Evolutionary conservation across 2,329 filamentous ascomycete genomes (phyloP).

Genomic region (Xylariaceae sp.): DNA sequence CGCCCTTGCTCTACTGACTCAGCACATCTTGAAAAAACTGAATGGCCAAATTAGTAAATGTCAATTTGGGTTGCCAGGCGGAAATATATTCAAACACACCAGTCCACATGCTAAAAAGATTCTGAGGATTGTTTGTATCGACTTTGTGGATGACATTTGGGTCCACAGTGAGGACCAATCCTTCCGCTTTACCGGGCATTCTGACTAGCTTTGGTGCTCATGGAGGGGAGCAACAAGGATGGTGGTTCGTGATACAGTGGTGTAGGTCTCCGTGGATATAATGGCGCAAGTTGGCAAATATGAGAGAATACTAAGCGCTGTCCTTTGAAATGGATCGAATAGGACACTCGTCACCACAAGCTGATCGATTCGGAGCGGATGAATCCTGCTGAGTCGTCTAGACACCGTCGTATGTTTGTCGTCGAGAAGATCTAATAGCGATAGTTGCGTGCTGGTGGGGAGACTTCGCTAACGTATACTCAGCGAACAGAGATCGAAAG

Average conservation of each 20-base stretch:
- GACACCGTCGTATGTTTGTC: not conserved
- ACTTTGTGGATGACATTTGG: conserved; percentile 92
- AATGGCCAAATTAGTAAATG: conserved; percentile 42
- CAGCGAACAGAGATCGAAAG: conserved; percentile 16
- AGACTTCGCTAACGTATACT: conserved; percentile 27
- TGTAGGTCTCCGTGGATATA: conserved; percentile 29
- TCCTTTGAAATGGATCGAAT: conserved; percentile 1
- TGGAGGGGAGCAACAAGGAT: conserved; percentile 31
- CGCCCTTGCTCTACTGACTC: conserved; percentile 92
- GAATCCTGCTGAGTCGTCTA: conserved; percentile 14
- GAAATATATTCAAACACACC: conserved; percentile 63
- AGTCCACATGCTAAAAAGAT: conserved; percentile 96
- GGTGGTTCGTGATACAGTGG: conserved; percentile 27
- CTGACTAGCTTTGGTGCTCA: conserved; percentile 39
- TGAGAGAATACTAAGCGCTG: conserved; percentile 1
- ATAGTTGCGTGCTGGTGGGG: conserved; percentile 6
- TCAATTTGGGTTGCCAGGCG: not conserved
- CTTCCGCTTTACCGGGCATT: conserved; percentile 86
- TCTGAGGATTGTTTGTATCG: conserved; percentile 90
- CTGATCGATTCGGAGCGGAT: conserved; percentile 10
- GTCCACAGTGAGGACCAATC: conserved; percentile 89
- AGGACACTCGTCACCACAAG: conserved; percentile 31
- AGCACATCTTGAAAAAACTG: conserved; percentile 93
- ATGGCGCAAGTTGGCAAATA: conserved; percentile 33
- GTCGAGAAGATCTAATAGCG: conserved; percentile 1